Evolutionary conservation across 2,329 filamentous ascomycete genomes (phyloP).

Genomic region (Beauveria scarabaeidicola): DNA sequence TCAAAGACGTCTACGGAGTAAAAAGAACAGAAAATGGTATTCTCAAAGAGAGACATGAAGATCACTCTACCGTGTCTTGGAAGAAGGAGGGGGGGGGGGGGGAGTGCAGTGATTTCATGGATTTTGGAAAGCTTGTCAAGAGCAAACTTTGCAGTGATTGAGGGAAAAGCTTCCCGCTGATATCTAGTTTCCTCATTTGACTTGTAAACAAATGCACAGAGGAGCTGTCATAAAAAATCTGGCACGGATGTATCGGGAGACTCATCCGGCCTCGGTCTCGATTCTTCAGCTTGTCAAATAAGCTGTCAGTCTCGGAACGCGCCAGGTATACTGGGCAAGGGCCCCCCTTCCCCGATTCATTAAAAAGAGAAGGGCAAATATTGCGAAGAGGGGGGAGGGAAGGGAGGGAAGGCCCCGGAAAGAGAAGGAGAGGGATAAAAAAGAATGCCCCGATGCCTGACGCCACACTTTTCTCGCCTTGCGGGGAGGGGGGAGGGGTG

Average conservation of each 20-base stretch:
- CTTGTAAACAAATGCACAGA: not conserved
- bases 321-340: not conserved
- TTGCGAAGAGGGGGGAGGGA: not conserved
- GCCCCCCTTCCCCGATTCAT: no score
- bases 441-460: not conserved
- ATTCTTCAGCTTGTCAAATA: not conserved
- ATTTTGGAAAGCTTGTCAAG: not conserved
- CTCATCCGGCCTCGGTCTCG: not conserved
- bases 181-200: not conserved
- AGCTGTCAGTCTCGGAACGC: not conserved
- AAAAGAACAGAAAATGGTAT: not conserved
- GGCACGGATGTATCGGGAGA: not conserved
- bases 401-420: not conserved
- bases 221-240: not conserved
- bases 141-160: not conserved
- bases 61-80: not conserved
- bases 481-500: not conserved
- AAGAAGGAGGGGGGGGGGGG: not conserved
- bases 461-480: not conserved
- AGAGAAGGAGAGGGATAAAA: not conserved
- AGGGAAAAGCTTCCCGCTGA: not conserved
- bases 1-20: not conserved
- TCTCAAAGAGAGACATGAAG: not conserved
- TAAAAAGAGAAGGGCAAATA: not conserved
- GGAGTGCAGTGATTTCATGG: not conserved